A percentile compares a stretch with the other conserved stretches of the same genome.
phyloP scores from a whole-genome alignment of 345 rosid genomes.

The Eutrema heterophyllum region DNA sequence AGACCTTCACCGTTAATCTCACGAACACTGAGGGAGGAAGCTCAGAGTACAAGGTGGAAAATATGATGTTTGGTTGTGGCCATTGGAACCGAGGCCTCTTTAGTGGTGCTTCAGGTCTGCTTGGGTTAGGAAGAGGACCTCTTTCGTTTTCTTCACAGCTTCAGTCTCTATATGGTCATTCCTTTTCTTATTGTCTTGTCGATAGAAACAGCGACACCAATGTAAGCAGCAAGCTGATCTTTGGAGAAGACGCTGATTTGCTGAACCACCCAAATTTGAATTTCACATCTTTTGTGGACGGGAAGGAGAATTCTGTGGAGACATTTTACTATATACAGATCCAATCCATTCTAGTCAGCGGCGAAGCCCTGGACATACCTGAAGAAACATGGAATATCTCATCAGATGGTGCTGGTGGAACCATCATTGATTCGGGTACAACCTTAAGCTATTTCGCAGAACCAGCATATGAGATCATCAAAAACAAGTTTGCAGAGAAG shows the following conservation, averaged over 20 bases:
- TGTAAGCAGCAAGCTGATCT: constrained; percentile 71
- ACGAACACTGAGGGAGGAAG: constrained; percentile 31
- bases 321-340: constrained; percentile 70
- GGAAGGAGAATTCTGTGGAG: constrained; percentile 32
- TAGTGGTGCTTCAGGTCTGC: constrained; percentile 70
- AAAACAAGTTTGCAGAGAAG: constrained; percentile 50
- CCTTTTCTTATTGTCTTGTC: constrained; percentile 80
- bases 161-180: constrained; percentile 65
- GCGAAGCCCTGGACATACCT: constrained; percentile 56
- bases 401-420: constrained; percentile 68
- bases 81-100: constrained; percentile 83
- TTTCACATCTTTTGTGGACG: constrained; percentile 60
- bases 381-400: constrained; percentile 64
- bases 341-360: constrained; percentile 58
- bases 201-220: constrained; percentile 54
- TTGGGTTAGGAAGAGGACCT: constrained; percentile 88
- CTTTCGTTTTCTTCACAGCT: constrained; percentile 83
- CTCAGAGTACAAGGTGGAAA: constrained; percentile 48
- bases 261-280: constrained; percentile 52
- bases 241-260: constrained; percentile 60
- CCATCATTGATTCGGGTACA: constrained; percentile 79
- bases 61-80: constrained; percentile 85
- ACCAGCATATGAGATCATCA: constrained; percentile 60
- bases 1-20: constrained; percentile 73
- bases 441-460: constrained; percentile 61